These are phyloP conservation scores for Saccharomycopsis fermentans DNA, from an alignment of 805 yeast genomes.

Conservation along the genomic window DNA sequence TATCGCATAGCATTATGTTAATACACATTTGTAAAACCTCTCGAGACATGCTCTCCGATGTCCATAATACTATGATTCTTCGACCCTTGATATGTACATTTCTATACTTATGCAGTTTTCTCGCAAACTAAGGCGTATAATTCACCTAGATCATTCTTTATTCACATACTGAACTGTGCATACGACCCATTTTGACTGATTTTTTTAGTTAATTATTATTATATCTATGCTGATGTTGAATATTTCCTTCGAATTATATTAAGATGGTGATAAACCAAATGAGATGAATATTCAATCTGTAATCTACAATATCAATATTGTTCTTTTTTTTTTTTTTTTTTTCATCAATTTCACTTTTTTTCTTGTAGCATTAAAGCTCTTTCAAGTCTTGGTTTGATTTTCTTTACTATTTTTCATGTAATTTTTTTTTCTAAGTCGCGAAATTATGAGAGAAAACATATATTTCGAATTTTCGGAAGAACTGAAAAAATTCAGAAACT, in stretches of 20 bases:
- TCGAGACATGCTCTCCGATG: neutral
- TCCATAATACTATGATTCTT: constrained; percentile 7
- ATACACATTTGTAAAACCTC: constrained; percentile 6
- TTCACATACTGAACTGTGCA: constrained; percentile 92
- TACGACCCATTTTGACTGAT: constrained; percentile 93
- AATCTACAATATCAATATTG: neutral
- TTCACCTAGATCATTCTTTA: constrained; percentile 5
- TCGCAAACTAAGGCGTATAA: neutral
- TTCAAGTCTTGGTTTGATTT: no score
- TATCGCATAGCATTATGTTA: constrained; percentile 15
- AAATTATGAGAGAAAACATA: no score
- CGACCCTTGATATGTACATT: constrained; percentile 11
- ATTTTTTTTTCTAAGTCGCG: no score
- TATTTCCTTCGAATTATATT: neutral
- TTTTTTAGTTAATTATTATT: neutral
- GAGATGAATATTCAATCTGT: neutral
- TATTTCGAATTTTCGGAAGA: no score
- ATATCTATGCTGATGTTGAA: neutral
- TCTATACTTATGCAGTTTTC: constrained; percentile 1
- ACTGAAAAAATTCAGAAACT: no score
- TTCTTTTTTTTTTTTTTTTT: neutral
- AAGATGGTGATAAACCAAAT: neutral
- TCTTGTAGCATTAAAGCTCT: no score
- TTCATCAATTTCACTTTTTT: neutral
- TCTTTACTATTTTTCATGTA: no score